Base-by-base conservation (phyloP, 108 stramenopile species). In the Cyclotella cryptica region DNA sequence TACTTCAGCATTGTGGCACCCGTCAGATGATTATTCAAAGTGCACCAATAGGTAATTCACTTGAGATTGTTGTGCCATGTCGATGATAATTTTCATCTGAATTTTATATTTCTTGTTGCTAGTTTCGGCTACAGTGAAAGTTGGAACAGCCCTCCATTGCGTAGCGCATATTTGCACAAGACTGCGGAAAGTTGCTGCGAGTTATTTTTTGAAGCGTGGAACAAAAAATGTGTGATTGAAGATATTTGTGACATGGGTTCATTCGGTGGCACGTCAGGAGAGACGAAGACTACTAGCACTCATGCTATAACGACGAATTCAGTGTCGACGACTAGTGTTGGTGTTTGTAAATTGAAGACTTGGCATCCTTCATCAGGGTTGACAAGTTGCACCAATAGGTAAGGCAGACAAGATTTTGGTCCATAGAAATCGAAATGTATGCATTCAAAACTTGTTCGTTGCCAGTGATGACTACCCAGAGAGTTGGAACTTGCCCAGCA, bases 381-480 rank as follows among this genome's bases (percentile, higher is more conserved):
- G 7, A 26, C 55, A 21, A 19, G 22, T 24, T 55, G 55, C 22
- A 55, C 55, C 1, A 55, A 55, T 24, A 12, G 21, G n/a, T n/a
- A 17, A 49, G 47, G 3, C n/a, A 49, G 9, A 3, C 21, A 55
- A 55, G 35, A 1, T 55, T 3, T 24, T 26, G 1, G 3, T 55
- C n/a, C n/a, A n/a, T n/a, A n/a, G n/a, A n/a, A n/a, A n/a, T n/a
- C n/a, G n/a, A n/a, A n/a, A n/a, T n/a, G n/a, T 24, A 55, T 21
- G 11, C 9, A 22, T 3, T 19, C 55, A 55, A 19, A 49, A n/a
- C 9, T 49, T n/a, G 15, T 49, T 3, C 47, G 9, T 24, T 12
- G 24, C 24, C 55, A 49, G 47, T 49, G 18, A 17, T 49, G n/a
- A 49, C n/a, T 55, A 55, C 55, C 55, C 55, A 55, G 21, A 55